Base-by-base conservation (phyloP, 192 early-diverging fungal genomes). In the Umbelopsis isabellina region DNA sequence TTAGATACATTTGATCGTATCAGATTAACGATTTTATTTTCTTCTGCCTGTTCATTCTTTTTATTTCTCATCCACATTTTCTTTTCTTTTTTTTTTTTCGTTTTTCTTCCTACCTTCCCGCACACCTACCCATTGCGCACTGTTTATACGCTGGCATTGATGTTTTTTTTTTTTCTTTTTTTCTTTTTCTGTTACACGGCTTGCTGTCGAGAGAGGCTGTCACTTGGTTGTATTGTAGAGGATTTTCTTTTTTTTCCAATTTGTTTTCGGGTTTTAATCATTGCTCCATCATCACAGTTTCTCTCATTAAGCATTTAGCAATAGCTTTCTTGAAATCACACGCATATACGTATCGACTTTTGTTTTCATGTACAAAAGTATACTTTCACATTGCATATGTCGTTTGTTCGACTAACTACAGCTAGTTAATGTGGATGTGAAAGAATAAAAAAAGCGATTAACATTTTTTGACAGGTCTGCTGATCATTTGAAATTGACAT, bases 81-180 rank as follows among this genome's bases (percentile, higher is more conserved):
- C 21, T 25, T 11, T 13, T 52, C 25, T 52, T 22, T 61, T 18
- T n/a, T n/a, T n/a, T n/a, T n/a, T n/a, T n/a, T n/a, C n/a, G n/a
- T n/a, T n/a, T n/a, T n/a, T n/a, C n/a, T 30, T 35, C 27, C 12
- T 61, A n/a, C 55, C 21, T 41, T 41, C 37, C 37, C 37, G 37
- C 37, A 41, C 37, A 30, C 37, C 37, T 41, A 41, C 37, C 25
- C 55, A 61, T 61, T 35, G 55, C 25, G 55, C 55, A 61, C 55
- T 61, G 55, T 61, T 61, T 61, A 61, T 61, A 61, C 55, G 55
- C 55, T 61, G 55, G 55, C 55, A 61, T 61, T 61, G 25, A 35
- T 61, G 27, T 10, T 49, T 49, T 49, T 16, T 18, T 49, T 16
- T 49, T 16, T 21, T n/a, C n/a, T 49, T 41, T 1, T 61, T 61